phyloP scores from a whole-genome alignment of 192 early-diverging fungal species.

The Geosiphon pyriformis region DNA sequence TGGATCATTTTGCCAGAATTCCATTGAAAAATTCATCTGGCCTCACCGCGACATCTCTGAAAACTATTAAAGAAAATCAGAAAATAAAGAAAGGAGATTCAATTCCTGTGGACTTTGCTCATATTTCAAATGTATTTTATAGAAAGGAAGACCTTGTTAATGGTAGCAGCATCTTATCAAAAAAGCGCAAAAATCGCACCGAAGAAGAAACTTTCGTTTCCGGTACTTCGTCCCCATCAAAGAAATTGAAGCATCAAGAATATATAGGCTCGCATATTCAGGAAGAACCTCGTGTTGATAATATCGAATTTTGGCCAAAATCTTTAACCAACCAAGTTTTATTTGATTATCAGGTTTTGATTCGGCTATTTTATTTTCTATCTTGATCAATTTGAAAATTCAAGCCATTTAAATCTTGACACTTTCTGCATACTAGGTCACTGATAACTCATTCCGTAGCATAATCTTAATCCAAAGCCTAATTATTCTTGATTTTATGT shows the following conservation, averaged over 20 bases:
- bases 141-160: too few relatives aligned
- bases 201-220: too few relatives aligned
- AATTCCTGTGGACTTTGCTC: too few relatives aligned
- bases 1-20: background rate
- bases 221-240: too few relatives aligned
- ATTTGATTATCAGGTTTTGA: background rate
- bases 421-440: background rate
- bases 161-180: too few relatives aligned
- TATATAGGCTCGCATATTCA: too few relatives aligned
- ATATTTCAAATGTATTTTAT: too few relatives aligned
- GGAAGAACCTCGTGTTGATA: background rate
- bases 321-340: background rate
- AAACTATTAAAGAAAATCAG: too few relatives aligned
- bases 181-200: too few relatives aligned
- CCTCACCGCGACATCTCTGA: too few relatives aligned
- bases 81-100: too few relatives aligned
- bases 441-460: background rate
- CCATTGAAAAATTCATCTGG: background rate
- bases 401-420: background rate
- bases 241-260: too few relatives aligned
- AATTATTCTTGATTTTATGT: background rate
- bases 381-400: background rate
- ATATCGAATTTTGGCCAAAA: background rate
- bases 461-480: background rate
- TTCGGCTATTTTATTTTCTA: background rate